A percentile compares a stretch with the other conserved stretches of the same genome.
Evolutionary conservation across 1,284 basidiomycete species (phyloP).

Genomic region (Ganoderma sp.): DNA sequence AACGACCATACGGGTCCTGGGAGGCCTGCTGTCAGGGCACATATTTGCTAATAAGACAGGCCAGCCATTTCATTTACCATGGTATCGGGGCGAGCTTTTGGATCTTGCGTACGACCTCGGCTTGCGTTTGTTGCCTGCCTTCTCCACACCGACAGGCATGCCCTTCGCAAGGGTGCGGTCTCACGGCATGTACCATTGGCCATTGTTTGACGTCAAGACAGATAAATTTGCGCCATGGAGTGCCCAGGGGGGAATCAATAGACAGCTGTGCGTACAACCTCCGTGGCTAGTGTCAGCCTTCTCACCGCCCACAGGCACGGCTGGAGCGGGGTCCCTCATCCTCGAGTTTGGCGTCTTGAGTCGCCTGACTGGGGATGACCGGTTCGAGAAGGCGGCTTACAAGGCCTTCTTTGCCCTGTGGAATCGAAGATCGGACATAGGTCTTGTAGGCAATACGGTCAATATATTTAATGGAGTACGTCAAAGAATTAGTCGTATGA

Average conservation of each 20-base stretch:
- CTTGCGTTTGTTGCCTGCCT: slow-evolving; percentile 84
- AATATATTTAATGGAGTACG: slow-evolving; percentile 79
- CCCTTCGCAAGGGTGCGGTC: slow-evolving; percentile 81
- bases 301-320: slow-evolving; percentile 63
- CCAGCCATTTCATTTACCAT: slow-evolving; percentile 74
- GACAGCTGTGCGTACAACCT: slow-evolving; percentile 70
- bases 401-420: slow-evolving; percentile 92
- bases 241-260: slow-evolving; percentile 69
- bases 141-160: slow-evolving; percentile 85
- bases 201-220: slow-evolving; percentile 37
- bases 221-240: slow-evolving; percentile 79
- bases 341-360: slow-evolving; percentile 92
- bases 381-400: slow-evolving; percentile 84
- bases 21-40: slow-evolving; percentile 87
- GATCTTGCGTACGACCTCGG: slow-evolving; percentile 86
- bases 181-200: neutral
- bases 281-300: neutral
- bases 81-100: slow-evolving; percentile 80
- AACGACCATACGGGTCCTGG: slow-evolving; percentile 88
- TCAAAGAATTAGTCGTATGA: slow-evolving; percentile 30
- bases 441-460: slow-evolving; percentile 88
- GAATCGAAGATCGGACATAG: slow-evolving; percentile 85
- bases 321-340: slow-evolving; percentile 90
- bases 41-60: slow-evolving; percentile 72
- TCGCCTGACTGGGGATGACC: slow-evolving; percentile 84